Base-by-base conservation (phyloP, 768 basidiomycete genomes). In the Myochromella boudieri region DNA sequence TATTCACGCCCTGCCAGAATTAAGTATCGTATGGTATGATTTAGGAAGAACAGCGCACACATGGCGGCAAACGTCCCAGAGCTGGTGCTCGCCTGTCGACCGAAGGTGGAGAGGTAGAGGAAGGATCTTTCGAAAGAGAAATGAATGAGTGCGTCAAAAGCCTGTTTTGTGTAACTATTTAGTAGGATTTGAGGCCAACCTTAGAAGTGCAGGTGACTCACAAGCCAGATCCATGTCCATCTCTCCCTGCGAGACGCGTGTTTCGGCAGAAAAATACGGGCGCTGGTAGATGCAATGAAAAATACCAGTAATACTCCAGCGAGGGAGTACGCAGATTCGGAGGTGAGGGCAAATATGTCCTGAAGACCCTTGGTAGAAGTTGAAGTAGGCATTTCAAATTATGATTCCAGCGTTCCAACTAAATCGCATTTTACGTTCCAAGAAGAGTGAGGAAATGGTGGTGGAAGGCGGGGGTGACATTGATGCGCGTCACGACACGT, bases 91-190 rank as follows among this genome's bases (percentile, higher is more conserved):
- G 90, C 87, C 47, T 81, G 75, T 33, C 82, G 71, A 25, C 87
- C 89, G 53, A 91, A 88, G 41, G 76, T 75, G 2, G 88, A 90
- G 39, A 85, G 71, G 65, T 81, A 90, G 26, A 92, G 72, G 71
- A 87, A 92, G 4, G 88, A 82, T 6, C 87, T 90, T 60, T 92
- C 90, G 47, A 88, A 81, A 0, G 72, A 71, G 62, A 89, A 86
- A 60, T 91, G 90, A 48, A 87, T 87, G 60, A 88, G 70, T 3
- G 80, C 87, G 61, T 91, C 88, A 55, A 91, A 91, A 15, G 85
- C 76, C 87, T 88, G 55, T 27, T n/a, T n/a, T 18, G n/a, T n/a
- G n/a, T n/a, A n/a, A n/a, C n/a, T n/a, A n/a, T n/a, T n/a, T n/a
- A n/a, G n/a, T n/a, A n/a, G n/a, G 18, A 41, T 18, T 12, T 20